Evolutionary conservation across 441 rosid genomes (phyloP), one percentile per base, ranked within the genome.

Genomic region (Iberis amara): DNA sequence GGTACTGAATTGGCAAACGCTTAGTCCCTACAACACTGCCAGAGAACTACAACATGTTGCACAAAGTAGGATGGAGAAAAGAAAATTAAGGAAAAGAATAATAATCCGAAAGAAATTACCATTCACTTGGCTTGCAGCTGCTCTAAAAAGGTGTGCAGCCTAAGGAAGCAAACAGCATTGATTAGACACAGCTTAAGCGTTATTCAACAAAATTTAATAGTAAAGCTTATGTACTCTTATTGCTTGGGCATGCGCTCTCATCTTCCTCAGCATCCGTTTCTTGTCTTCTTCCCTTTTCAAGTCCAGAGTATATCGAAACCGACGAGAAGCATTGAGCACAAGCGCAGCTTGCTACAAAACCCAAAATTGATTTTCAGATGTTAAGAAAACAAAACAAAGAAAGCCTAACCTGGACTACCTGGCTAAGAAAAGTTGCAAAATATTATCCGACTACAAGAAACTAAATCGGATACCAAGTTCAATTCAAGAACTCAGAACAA

Each of bases 291-390:
- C 76, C 76, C 80, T 88, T 57, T 92, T 84, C 76, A 92, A 79
- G 73, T 92, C 96, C 69, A 88, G 72, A 28, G 96, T 92, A 61
- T 92, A 92, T 15, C 98, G 79, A 40, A 92, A 92, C 7, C 98
- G 75, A 39, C 98, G 89, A 59, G 98, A 88, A 62, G 96, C 96
- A 61, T 92, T 92, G 28, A 92, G 85, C 55, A 92, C 98, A 15
- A 92, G 82, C 2, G 96, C 96, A n/a, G 98, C 98, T 86, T 78
- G 94, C 98, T 92, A 54, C 69, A 72, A 62, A 38, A 24, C 33
- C 40, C 27, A 67, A 0, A 18, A 38, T 23, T 35, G 32, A 35
- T 36, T 49, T 13, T 39, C 14, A 36, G 13, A 47, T 14, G 52
- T 49, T 11, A 33, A 36, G 40, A 2, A 37, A 12, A 47, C 5